Percentiles rank a stretch among this genome's conserved stretches.
Conservation (phyloP, 352 stramenopile genomes). For the Globisporangium yorkense region DNA sequence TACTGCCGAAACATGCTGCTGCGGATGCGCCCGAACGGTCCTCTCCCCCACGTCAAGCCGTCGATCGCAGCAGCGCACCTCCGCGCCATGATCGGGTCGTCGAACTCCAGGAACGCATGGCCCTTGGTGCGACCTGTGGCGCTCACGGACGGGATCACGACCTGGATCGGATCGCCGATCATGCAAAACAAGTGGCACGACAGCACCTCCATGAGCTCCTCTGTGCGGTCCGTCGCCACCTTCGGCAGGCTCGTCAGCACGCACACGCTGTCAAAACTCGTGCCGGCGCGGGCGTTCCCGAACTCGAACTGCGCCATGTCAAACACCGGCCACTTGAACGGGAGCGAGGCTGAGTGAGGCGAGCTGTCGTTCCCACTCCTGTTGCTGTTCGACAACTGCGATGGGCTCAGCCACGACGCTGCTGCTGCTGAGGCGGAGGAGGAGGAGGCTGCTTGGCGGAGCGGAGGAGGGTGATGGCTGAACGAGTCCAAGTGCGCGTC, state of each 20-base stretch:
- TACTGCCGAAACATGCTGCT: conserved; percentile 78
- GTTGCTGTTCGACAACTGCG: background rate
- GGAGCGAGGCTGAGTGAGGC: conserved; percentile 20
- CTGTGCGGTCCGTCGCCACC: conserved; percentile 62
- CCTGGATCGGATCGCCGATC: conserved; percentile 77
- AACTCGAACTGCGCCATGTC: conserved; percentile 89
- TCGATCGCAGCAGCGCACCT: conserved; percentile 52
- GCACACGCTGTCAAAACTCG: conserved; percentile 79
- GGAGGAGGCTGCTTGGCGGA: background rate
- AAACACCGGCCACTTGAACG: conserved; percentile 86
- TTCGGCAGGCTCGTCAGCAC: conserved; percentile 80
- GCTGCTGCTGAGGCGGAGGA: background rate
- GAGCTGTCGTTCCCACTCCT: background rate
- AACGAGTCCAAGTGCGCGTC: conserved; percentile 55
- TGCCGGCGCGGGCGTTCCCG: conserved; percentile 63
- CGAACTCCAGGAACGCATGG: conserved; percentile 81
- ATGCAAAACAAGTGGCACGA: conserved; percentile 75
- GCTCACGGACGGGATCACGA: conserved; percentile 64
- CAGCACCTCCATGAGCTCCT: conserved; percentile 71
- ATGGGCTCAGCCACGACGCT: background rate
- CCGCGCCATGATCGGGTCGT: conserved; percentile 56
- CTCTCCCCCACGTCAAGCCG: conserved; percentile 64
- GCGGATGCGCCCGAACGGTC: conserved; percentile 53
- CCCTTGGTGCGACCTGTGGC: conserved; percentile 64
- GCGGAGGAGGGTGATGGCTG: conserved; percentile 11